Percentiles rank a stretch among this genome's conserved stretches.
phyloP scores from a whole-genome alignment of 2,329 filamentous ascomycete genomes.

The Colletotrichum horii region DNA sequence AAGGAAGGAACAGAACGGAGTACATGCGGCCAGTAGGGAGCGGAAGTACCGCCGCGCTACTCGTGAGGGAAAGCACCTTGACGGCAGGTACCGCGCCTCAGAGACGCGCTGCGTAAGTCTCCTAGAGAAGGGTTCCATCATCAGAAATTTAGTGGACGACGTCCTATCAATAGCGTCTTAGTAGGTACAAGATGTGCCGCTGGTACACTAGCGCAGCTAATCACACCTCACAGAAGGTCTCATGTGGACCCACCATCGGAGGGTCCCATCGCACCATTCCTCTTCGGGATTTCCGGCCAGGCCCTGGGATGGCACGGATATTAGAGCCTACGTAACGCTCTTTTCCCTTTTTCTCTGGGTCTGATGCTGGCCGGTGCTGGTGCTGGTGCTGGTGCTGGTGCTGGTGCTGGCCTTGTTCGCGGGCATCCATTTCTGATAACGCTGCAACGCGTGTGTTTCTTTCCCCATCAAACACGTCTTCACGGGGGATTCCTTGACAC shows the following conservation, averaged over 20 bases:
- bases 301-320: conserved; percentile 14
- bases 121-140: background rate
- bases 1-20: background rate
- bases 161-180: conserved; percentile 7
- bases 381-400: background rate
- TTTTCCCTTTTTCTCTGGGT: background rate
- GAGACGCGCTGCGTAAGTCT: conserved; percentile 1
- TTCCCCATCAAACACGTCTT: background rate
- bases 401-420: background rate
- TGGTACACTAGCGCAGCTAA: background rate
- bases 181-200: background rate
- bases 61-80: background rate
- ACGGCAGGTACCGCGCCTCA: background rate
- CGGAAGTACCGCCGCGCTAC: background rate
- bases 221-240: background rate
- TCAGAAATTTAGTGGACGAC: background rate
- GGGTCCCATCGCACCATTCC: background rate
- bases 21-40: background rate
- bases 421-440: background rate
- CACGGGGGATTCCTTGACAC: background rate
- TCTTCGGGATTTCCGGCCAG: background rate
- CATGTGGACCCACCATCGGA: background rate
- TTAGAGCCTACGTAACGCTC: conserved; percentile 16
- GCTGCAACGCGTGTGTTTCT: background rate
- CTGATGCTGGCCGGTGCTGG: background rate